phyloP scores from a whole-genome alignment of 208 protist genomes.

The Trypanosoma cruzi region DNA sequence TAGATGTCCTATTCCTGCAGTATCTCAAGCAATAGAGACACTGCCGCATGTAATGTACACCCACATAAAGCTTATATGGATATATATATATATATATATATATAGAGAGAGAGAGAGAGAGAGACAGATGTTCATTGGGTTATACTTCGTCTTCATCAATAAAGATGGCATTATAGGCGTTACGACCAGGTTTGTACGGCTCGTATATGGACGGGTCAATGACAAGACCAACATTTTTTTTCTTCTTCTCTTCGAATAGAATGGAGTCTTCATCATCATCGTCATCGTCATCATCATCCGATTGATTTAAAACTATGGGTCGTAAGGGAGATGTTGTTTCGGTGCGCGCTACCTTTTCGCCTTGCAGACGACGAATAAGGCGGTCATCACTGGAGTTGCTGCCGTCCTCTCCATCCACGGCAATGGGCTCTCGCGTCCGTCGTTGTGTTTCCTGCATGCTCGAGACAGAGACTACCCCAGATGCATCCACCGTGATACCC shows the following conservation, averaged over 20 bases:
- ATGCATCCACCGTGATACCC: slow-evolving; percentile 50
- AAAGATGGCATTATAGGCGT: slow-evolving; percentile 26
- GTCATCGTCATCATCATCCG: too few relatives aligned
- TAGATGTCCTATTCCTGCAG: not conserved
- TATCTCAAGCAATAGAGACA: not conserved
- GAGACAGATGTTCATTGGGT: not conserved
- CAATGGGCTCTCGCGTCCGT: too few relatives aligned
- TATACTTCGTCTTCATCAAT: slow-evolving; percentile 26
- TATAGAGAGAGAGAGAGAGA: too few relatives aligned
- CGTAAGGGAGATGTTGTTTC: not conserved
- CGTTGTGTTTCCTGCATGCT: not conserved
- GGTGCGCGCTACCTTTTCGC: slow-evolving; percentile 1
- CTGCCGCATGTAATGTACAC: not conserved
- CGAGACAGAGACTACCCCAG: not conserved
- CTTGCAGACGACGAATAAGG: not conserved
- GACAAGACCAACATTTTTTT: not conserved
- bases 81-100: too few relatives aligned
- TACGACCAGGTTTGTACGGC: slow-evolving; percentile 26
- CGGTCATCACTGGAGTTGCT: not conserved
- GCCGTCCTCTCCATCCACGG: not conserved
- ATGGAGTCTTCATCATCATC: slow-evolving; percentile 15
- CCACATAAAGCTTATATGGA: not conserved
- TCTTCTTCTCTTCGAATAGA: slow-evolving; percentile 1
- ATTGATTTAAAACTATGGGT: not conserved
- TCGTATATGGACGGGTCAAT: slow-evolving; percentile 30